phyloP scores from a whole-genome alignment of 179 eudicot species.

The Pouteria campechiana region DNA sequence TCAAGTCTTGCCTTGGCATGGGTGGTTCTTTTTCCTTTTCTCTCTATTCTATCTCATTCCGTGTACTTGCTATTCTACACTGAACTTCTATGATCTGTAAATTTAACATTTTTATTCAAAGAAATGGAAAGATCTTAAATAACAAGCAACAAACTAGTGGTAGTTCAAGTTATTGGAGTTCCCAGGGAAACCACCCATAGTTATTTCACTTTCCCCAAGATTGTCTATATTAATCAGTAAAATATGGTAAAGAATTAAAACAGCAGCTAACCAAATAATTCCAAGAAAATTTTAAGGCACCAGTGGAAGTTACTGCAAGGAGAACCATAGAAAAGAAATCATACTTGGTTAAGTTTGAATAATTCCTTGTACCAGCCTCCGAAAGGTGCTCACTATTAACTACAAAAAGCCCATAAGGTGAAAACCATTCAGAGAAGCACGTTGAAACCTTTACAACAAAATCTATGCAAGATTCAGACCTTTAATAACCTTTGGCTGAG shows the following conservation, averaged over 20 bases:
- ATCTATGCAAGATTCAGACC: slow-evolving; percentile 27
- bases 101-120: too few relatives aligned
- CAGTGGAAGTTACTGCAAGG: background rate
- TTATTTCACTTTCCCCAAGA: slow-evolving; percentile 76
- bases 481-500: slow-evolving; percentile 86
- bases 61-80: too few relatives aligned
- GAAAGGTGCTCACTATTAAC: slow-evolving; percentile 88
- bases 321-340: background rate
- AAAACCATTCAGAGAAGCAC: slow-evolving; percentile 1
- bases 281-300: background rate
- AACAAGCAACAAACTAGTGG: too few relatives aligned
- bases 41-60: too few relatives aligned
- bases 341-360: slow-evolving; percentile 47
- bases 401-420: slow-evolving; percentile 30
- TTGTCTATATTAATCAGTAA: too few relatives aligned
- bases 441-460: background rate
- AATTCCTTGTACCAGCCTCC: slow-evolving; percentile 73
- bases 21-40: too few relatives aligned
- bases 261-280: slow-evolving; percentile 6
- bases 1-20: too few relatives aligned
- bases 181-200: slow-evolving; percentile 46
- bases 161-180: too few relatives aligned
- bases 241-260: slow-evolving; percentile 14
- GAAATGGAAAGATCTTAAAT: too few relatives aligned
- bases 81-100: too few relatives aligned